Evolutionary conservation across 1,284 basidiomycete genomes (phyloP), one percentile per base, ranked within the genome.

Genomic region (Leccinum fuscescens): DNA sequence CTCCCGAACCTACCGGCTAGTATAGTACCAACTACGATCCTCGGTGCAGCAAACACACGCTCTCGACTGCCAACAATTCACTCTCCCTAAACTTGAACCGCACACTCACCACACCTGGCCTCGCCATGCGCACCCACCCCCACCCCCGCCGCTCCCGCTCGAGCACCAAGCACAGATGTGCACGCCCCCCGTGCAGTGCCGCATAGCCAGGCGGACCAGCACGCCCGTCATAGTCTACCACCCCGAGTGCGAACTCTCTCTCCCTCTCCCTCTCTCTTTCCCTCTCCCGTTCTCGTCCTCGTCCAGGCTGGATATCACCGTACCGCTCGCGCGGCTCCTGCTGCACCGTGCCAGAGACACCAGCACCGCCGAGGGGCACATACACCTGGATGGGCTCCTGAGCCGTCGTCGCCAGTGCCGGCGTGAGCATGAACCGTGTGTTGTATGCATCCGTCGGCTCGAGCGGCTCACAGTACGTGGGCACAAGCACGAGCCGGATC

Each of bases 141-240:
- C 53, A 52, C 6, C 64, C 68, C 2, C 64, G 64, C 14, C 68
- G 57, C 15, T 66, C 68, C 14, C 68, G 64, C 27, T 69, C 68
- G 15, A 69, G 65, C 29, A 70, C 69, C 15, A 72, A 37, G 65
- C 70, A 70, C 2, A 72, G 15, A 20, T 72, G 70, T 1, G 58
- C 35, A 5, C 65, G 65, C 1, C 69, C 69, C 0, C 33, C 67
- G 14, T 62, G 62, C 42, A 69, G 39, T 7, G 64, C 69, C 1
- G 69, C 68, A 15, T 70, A 69, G 12, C 69, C 67, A 1, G 64
- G 57, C 6, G 64, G 69, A 50, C 67, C 68, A n/a, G 62, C 35
- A 15, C 67, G 66, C 15, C 11, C 35, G 33, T 72, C 67, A 29
- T 72, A 72, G 33, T 69, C 69, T 0, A 69, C 59, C 7, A 69